phyloP scores from a whole-genome alignment of 768 basidiomycete genomes.

The Tylopilus sp. region DNA sequence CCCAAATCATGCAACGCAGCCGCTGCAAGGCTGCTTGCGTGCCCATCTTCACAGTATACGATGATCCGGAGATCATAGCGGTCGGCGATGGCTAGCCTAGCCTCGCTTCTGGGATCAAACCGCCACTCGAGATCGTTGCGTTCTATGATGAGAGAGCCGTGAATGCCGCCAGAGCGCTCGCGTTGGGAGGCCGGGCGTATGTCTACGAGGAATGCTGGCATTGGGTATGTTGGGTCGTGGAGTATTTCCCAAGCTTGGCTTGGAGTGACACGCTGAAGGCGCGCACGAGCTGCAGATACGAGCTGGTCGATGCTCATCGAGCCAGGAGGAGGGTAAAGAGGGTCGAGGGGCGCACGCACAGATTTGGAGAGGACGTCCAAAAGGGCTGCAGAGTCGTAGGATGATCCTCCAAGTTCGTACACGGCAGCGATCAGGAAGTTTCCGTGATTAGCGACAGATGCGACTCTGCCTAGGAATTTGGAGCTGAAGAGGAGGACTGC shows the following conservation, averaged over 20 bases:
- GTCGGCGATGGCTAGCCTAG: slow-evolving; percentile 63
- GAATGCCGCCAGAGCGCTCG: slow-evolving; percentile 52
- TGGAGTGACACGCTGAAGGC: slow-evolving; percentile 61
- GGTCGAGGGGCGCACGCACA: slow-evolving; percentile 55
- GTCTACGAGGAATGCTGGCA: slow-evolving; percentile 73
- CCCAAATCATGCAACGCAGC: slow-evolving; percentile 66
- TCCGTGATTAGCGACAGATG: slow-evolving; percentile 34
- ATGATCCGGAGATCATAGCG: slow-evolving; percentile 74
- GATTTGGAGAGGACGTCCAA: slow-evolving; percentile 71
- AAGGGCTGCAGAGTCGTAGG: slow-evolving; percentile 63
- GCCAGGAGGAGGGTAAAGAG: slow-evolving; percentile 59
- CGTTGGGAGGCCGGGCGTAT: slow-evolving; percentile 68
- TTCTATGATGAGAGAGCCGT: slow-evolving; percentile 69
- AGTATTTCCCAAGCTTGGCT: slow-evolving; percentile 59
- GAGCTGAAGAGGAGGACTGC: slow-evolving; percentile 61
- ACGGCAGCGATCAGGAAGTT: slow-evolving; percentile 43
- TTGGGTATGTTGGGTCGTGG: slow-evolving; percentile 45
- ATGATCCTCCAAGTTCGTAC: slow-evolving; percentile 49
- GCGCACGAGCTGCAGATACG: slow-evolving; percentile 55
- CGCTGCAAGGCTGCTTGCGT: slow-evolving; percentile 71
- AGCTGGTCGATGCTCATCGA: slow-evolving; percentile 57
- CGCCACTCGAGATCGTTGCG: slow-evolving; percentile 78
- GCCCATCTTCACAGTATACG: slow-evolving; percentile 72
- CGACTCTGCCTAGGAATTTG: slow-evolving; percentile 67
- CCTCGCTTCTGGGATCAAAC: slow-evolving; percentile 65